Base-by-base conservation (phyloP, 108 stramenopile species). In the Licmophora abbreviata region DNA sequence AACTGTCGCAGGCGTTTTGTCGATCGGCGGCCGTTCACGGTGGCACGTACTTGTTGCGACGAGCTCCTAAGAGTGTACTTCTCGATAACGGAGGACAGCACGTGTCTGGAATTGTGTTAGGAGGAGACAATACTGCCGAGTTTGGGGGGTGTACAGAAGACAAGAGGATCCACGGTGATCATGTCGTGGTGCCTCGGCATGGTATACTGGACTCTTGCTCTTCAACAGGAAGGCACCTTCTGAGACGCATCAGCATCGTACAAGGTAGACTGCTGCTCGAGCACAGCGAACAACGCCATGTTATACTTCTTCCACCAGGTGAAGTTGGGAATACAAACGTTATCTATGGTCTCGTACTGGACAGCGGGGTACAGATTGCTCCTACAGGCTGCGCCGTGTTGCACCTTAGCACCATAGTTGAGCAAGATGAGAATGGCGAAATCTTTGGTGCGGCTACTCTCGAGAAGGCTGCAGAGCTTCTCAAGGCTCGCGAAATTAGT, bases 21-120 rank as follows among this genome's bases (percentile, higher is more conserved):
- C 69, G 88, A 27, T 84, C 80, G 25, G 83, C 83, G 12, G 88
- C 88, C 17, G 88, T 89, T 0, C 81, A 79, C 68, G 88, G 88
- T 27, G 83, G 77, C 8, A 85, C 83, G 1, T 89, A 83, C 52
- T 66, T 89, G 63, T 60, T 89, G 43, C 73, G 88, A 29, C 60
- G 81, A 29, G 50, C 63, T 8, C 69, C 77, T 0, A 7, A 40
- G 17, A 44, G 59, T 29, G 4, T 45, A 29, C 37, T 64, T 12
- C 51, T 45, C 34, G 65, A 67, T 9, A 18, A 47, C 15, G n/a
- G 56, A 17, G 56, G 62, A 15, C 23, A 29, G 6, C 27, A 26
- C 9, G 65, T 64, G 8, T 36, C 18, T 32, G 61, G 43, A 29
- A 56, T 66, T 14, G 44, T 48, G 10, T 32, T 71, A 8, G 22